Evolutionary conservation across 2,329 filamentous ascomycete genomes (phyloP).

Genomic region (Sporothrix dimorphospora): DNA sequence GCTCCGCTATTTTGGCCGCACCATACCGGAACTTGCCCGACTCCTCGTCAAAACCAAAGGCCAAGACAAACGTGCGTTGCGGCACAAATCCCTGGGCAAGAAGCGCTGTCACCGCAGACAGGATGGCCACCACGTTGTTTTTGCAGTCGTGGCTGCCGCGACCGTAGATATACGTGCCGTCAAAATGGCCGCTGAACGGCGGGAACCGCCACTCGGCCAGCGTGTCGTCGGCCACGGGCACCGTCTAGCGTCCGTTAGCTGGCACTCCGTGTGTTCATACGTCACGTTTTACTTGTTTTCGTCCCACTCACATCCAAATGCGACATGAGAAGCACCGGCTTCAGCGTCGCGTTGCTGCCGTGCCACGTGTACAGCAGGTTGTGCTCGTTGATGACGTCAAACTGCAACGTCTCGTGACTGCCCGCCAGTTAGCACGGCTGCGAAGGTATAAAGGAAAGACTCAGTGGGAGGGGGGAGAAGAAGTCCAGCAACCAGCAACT

Average conservation of each 20-base stretch:
- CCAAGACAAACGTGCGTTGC: background rate
- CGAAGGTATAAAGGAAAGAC: background rate
- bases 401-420: background rate
- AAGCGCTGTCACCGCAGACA: background rate
- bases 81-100: background rate
- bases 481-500: too few relatives aligned
- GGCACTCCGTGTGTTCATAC: background rate
- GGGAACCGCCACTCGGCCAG: background rate
- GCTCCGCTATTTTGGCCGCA: background rate
- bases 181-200: background rate
- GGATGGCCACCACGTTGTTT: background rate
- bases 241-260: background rate
- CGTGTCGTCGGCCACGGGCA: background rate
- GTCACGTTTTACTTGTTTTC: too few relatives aligned
- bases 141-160: constrained; percentile 6
- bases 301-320: background rate
- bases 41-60: background rate
- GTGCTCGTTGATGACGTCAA: background rate
- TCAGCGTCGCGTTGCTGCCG: background rate
- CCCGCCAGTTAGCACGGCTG: background rate
- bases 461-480: too few relatives aligned
- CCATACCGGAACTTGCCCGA: background rate
- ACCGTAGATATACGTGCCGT: background rate
- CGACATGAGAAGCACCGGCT: background rate
- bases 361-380: background rate